Conservation (phyloP, 257 asterid species). For the Ligustrum vulgare region DNA sequence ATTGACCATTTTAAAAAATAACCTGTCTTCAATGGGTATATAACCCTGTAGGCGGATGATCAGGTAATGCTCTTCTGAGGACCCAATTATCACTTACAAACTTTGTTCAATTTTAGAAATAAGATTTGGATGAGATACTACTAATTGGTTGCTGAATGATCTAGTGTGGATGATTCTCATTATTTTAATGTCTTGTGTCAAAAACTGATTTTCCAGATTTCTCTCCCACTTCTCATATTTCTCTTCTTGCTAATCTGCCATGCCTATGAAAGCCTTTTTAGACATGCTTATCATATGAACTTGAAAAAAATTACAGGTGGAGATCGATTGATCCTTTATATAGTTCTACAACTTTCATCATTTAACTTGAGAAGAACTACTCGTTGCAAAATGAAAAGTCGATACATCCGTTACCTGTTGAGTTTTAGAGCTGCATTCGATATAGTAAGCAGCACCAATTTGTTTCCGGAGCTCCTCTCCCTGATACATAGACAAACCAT, state of each 20-base stretch:
- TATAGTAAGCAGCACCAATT: constrained; percentile 79
- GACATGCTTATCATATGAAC: neutral
- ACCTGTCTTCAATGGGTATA: neutral
- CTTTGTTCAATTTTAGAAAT: neutral
- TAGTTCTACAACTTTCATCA: neutral
- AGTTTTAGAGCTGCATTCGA: constrained; percentile 96
- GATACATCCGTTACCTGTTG: constrained; percentile 62
- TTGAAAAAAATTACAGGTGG: neutral
- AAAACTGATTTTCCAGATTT: neutral
- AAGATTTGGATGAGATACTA: neutral
- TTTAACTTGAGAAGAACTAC: neutral
- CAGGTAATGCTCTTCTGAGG: neutral
- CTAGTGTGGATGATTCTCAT: neutral
- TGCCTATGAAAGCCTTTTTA: neutral
- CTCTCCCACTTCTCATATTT: neutral
- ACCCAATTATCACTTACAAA: neutral
- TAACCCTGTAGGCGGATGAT: neutral
- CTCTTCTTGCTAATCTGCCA: neutral
- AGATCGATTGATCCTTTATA: neutral
- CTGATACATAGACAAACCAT: constrained; percentile 34
- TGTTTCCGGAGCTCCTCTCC: constrained; percentile 96
- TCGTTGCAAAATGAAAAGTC: neutral
- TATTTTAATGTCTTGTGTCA: neutral
- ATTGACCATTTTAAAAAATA: neutral
- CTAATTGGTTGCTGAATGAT: neutral